Evolutionary conservation across 129 eudicot species (phyloP).

Genomic region (carrot (Daucus carota)): DNA sequence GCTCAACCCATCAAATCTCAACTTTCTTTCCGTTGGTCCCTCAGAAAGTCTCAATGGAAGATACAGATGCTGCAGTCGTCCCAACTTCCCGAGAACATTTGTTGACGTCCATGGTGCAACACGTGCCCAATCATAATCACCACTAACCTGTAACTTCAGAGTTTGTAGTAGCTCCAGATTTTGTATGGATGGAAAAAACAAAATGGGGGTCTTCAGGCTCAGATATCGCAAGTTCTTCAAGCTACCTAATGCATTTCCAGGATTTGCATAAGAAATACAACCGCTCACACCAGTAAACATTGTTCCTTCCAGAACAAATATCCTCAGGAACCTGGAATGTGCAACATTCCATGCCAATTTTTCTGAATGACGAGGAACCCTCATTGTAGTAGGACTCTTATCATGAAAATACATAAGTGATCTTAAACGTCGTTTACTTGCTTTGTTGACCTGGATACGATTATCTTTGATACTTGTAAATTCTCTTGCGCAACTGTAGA

Average conservation of each 20-base stretch:
- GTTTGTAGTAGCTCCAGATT: neutral
- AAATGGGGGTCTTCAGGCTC: neutral
- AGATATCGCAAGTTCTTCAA: neutral
- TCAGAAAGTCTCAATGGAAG: neutral
- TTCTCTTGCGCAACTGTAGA: neutral
- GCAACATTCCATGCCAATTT: neutral
- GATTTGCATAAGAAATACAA: neutral
- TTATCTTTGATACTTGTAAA: neutral
- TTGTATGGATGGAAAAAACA: neutral
- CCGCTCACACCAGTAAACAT: neutral
- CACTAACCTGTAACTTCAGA: neutral
- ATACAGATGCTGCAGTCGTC: neutral
- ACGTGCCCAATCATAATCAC: too few relatives aligned
- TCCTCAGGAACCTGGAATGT: neutral
- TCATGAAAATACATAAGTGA: neutral
- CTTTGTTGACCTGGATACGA: neutral
- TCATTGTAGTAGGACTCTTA: too few relatives aligned
- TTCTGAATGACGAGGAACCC: too few relatives aligned
- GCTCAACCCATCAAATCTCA: neutral
- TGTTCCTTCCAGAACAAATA: neutral
- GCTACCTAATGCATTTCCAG: neutral
- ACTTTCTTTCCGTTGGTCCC: neutral
- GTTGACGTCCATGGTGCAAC: neutral
- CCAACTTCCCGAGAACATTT: neutral
- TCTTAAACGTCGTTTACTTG: neutral